These are phyloP conservation scores for Torulaspora microellipsoides DNA, from an alignment of 805 yeast genomes.

Conservation along the genomic window DNA sequence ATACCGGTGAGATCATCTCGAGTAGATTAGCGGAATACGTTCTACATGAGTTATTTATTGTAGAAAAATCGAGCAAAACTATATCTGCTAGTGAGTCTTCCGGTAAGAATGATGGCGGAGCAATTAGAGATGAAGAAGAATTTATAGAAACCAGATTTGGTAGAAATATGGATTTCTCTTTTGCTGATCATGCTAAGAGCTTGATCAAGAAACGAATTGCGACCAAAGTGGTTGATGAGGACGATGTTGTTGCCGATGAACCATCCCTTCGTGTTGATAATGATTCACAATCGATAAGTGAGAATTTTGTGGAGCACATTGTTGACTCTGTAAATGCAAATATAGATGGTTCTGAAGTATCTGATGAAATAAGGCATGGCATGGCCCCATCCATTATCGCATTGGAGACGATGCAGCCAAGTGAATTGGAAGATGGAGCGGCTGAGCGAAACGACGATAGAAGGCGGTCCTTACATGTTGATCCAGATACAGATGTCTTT, in stretches of 20 bases:
- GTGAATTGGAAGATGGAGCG: background rate
- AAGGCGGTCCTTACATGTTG: slow-evolving; percentile 13
- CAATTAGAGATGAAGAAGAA: slow-evolving; percentile 45
- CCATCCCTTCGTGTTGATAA: slow-evolving; percentile 19
- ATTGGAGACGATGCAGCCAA: slow-evolving; percentile 27
- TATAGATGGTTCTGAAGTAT: background rate
- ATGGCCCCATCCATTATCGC: slow-evolving; percentile 22
- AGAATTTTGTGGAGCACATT: slow-evolving; percentile 6
- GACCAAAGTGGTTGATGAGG: slow-evolving; percentile 49
- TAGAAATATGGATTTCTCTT: slow-evolving; percentile 73
- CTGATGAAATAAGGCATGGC: background rate
- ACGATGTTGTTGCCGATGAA: slow-evolving; percentile 20
- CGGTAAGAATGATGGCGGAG: slow-evolving; percentile 17
- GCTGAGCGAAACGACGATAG: background rate
- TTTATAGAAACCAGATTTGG: slow-evolving; percentile 90
- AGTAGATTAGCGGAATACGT: slow-evolving; percentile 86
- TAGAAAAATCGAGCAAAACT: slow-evolving; percentile 27
- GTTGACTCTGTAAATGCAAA: slow-evolving; percentile 5
- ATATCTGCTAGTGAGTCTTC: background rate
- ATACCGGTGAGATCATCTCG: slow-evolving; percentile 94
- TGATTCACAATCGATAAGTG: background rate
- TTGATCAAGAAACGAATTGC: slow-evolving; percentile 74
- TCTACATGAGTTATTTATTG: slow-evolving; percentile 50
- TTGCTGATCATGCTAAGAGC: slow-evolving; percentile 68
- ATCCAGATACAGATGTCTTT: slow-evolving; percentile 63